Evolutionary conservation across 164 flowering plant species (phyloP).

Genomic region (Magnolia kwangsiensis): DNA sequence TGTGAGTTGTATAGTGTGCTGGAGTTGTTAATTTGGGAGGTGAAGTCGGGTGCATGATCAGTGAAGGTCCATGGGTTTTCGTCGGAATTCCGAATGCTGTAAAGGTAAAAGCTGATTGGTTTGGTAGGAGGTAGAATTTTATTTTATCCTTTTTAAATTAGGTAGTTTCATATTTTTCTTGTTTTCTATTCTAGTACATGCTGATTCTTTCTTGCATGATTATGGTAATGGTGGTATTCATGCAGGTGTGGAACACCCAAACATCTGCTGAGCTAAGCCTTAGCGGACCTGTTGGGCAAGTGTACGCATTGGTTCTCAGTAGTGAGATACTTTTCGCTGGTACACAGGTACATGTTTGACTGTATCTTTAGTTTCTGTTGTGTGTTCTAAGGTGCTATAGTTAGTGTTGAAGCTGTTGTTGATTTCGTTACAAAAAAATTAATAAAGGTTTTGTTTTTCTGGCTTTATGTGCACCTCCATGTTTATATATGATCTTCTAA

Average conservation of each 20-base stretch:
- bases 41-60: constrained; percentile 91
- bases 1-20: constrained; percentile 48
- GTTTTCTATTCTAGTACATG: neutral
- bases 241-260: constrained; percentile 85
- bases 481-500: neutral
- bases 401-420: neutral
- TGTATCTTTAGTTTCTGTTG: neutral
- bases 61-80: constrained; percentile 97
- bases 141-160: neutral
- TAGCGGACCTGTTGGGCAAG: constrained; percentile 90
- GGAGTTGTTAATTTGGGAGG: constrained; percentile 59
- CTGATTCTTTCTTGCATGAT: neutral
- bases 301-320: constrained; percentile 75
- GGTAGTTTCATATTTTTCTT: neutral
- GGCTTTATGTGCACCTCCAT: neutral
- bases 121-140: neutral
- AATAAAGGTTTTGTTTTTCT: neutral
- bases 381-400: neutral
- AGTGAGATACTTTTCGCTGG: constrained; percentile 90
- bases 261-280: constrained; percentile 57
- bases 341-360: constrained; percentile 51
- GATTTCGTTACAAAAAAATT: neutral
- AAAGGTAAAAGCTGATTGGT: constrained; percentile 43
- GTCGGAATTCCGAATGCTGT: constrained; percentile 78
- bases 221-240: constrained; percentile 6